These are phyloP conservation scores for Fusarium temperatum DNA, from an alignment of 2,329 filamentous ascomycete genomes.

Conservation along the genomic window DNA sequence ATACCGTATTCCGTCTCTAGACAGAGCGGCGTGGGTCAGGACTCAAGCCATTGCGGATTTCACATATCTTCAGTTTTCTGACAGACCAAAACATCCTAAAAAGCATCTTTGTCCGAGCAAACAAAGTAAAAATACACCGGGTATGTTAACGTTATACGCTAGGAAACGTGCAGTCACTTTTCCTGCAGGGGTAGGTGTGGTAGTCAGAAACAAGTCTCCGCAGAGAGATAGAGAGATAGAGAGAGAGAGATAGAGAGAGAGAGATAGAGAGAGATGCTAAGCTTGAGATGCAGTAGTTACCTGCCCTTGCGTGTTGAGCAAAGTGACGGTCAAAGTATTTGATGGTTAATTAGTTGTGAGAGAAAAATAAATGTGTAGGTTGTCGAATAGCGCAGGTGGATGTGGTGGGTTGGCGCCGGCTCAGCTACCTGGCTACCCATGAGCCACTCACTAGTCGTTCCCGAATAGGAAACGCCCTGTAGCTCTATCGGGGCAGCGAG, in stretches of 20 bases:
- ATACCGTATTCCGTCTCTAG: background rate
- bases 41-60: constrained; percentile 15
- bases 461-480: constrained; percentile 35
- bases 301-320: background rate
- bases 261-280: background rate
- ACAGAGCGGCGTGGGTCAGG: constrained; percentile 28
- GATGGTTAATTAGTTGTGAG: background rate
- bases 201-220: constrained; percentile 4
- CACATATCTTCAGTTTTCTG: constrained; percentile 13
- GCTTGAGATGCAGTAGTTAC: background rate
- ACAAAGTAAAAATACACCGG: constrained; percentile 7
- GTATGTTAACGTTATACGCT: constrained; percentile 19
- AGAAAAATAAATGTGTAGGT: background rate
- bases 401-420: constrained; percentile 29
- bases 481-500: constrained; percentile 28
- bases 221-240: background rate
- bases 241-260: background rate
- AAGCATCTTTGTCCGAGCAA: constrained; percentile 11
- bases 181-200: constrained; percentile 27
- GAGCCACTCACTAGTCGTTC: constrained; percentile 41
- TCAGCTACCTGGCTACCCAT: constrained; percentile 40
- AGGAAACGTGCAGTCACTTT: constrained; percentile 3
- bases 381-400: constrained; percentile 29
- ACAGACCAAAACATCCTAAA: constrained; percentile 3
- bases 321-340: constrained; percentile 22